Evolutionary conservation across 805 yeast genomes (phyloP).

Genomic region (Sugiyamaella qingdaonensis): DNA sequence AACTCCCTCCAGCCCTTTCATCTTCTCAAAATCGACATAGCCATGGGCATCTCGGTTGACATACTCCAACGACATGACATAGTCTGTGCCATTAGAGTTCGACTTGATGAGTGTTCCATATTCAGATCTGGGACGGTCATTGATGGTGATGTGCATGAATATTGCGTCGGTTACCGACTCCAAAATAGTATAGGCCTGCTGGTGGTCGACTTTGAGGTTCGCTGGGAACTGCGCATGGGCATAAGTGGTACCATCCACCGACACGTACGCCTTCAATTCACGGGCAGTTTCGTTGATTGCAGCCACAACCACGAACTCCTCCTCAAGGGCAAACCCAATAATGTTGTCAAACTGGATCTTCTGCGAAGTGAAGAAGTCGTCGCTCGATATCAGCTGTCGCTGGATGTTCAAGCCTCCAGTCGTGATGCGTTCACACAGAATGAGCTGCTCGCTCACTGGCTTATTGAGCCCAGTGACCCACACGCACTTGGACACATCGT

Average conservation of each 20-base stretch:
- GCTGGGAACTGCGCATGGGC: conserved; percentile 80
- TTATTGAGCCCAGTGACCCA: conserved; percentile 57
- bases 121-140: conserved; percentile 46
- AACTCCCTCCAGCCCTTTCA: conserved; percentile 82
- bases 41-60: conserved; percentile 76
- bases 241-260: conserved; percentile 72
- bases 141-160: conserved; percentile 78
- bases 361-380: conserved; percentile 45
- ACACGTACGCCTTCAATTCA: conserved; percentile 61
- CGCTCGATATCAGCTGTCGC: conserved; percentile 42
- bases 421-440: conserved; percentile 51
- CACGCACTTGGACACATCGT: conserved; percentile 57
- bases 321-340: conserved; percentile 69
- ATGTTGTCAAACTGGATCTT: conserved; percentile 50
- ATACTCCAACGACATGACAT: conserved; percentile 58
- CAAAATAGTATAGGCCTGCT: conserved; percentile 73
- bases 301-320: conserved; percentile 73
- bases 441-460: conserved; percentile 45
- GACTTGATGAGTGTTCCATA: conserved; percentile 82
- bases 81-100: conserved; percentile 86
- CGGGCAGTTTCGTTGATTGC: conserved; percentile 42
- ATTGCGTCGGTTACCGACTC: conserved; percentile 69
- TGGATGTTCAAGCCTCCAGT: conserved; percentile 3
- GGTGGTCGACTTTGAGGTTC: conserved; percentile 51
- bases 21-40: conserved; percentile 82